Conservation (phyloP, 805 yeast genomes). For the Grigorovia transvaalensis region DNA sequence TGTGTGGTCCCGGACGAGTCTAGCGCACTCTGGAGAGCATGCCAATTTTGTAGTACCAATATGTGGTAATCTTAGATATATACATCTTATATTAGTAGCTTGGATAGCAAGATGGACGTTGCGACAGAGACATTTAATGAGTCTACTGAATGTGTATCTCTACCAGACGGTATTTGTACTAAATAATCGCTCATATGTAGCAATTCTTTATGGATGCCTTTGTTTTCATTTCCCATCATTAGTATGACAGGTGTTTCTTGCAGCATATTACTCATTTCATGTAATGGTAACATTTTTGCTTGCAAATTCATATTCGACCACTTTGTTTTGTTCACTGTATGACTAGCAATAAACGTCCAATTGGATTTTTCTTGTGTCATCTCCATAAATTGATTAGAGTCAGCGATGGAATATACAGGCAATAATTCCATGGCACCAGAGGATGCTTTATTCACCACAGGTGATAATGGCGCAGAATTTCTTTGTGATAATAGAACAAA, state of each 20-base stretch:
- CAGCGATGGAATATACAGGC: conserved; percentile 46
- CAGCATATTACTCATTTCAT: conserved; percentile 37
- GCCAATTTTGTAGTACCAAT: not conserved
- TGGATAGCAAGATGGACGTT: conserved; percentile 51
- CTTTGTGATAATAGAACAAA: conserved; percentile 59
- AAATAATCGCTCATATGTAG: conserved; percentile 44
- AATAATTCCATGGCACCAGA: conserved; percentile 77
- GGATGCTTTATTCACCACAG: conserved; percentile 69
- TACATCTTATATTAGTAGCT: conserved; percentile 9
- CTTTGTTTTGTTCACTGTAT: conserved; percentile 24
- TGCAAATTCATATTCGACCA: conserved; percentile 25
- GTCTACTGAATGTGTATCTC: conserved; percentile 37
- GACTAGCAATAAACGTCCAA: conserved; percentile 66
- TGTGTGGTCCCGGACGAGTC: no score
- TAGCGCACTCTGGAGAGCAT: not conserved
- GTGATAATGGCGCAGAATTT: conserved; percentile 65
- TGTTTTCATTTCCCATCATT: conserved; percentile 79
- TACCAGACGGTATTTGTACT: conserved; percentile 28
- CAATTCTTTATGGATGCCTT: conserved; percentile 64
- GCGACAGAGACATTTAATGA: conserved; percentile 89
- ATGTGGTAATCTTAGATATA: not conserved
- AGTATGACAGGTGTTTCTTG: conserved; percentile 50
- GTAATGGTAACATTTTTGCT: conserved; percentile 30
- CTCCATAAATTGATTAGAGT: conserved; percentile 55
- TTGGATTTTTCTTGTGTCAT: conserved; percentile 40